phyloP scores from a whole-genome alignment of 2,329 filamentous ascomycete species.

The Fusarium solani-melongenae region DNA sequence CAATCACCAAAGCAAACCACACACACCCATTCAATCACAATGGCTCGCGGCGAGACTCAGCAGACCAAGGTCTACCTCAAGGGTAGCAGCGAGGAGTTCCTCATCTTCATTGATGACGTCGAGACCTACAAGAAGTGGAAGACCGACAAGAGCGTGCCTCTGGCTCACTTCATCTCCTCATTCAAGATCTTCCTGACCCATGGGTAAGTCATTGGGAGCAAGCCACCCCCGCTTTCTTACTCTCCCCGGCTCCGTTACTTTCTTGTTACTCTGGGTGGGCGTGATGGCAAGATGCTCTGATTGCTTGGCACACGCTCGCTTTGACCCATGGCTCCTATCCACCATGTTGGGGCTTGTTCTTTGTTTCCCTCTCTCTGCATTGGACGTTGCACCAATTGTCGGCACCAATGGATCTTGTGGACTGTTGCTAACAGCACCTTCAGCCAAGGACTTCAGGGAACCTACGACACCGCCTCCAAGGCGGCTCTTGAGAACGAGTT shows the following conservation, averaged over 20 bases:
- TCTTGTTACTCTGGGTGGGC: background rate
- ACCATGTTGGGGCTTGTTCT: background rate
- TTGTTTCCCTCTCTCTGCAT: background rate
- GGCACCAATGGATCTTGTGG: background rate
- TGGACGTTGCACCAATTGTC: background rate
- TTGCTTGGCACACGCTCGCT: background rate
- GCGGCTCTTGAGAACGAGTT: constrained; percentile 85
- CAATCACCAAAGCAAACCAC: constrained; percentile 20
- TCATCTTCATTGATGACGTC: constrained; percentile 69
- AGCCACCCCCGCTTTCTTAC: constrained; percentile 51
- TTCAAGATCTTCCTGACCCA: constrained; percentile 93
- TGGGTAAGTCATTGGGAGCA: constrained; percentile 66
- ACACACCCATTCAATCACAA: constrained; percentile 53
- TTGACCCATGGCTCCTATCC: background rate
- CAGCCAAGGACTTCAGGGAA: constrained; percentile 88
- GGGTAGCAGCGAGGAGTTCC: constrained; percentile 71
- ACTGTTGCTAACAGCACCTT: constrained; percentile 23
- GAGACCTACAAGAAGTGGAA: constrained; percentile 84
- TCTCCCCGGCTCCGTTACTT: background rate
- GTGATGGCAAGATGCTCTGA: background rate
- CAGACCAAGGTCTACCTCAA: constrained; percentile 88
- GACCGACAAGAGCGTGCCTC: constrained; percentile 79
- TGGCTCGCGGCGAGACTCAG: constrained; percentile 77
- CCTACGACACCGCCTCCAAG: constrained; percentile 81
- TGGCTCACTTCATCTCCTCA: constrained; percentile 85